Evolutionary conservation across 148 eudicot species (phyloP).

Genomic region (Simmondsia chinensis): DNA sequence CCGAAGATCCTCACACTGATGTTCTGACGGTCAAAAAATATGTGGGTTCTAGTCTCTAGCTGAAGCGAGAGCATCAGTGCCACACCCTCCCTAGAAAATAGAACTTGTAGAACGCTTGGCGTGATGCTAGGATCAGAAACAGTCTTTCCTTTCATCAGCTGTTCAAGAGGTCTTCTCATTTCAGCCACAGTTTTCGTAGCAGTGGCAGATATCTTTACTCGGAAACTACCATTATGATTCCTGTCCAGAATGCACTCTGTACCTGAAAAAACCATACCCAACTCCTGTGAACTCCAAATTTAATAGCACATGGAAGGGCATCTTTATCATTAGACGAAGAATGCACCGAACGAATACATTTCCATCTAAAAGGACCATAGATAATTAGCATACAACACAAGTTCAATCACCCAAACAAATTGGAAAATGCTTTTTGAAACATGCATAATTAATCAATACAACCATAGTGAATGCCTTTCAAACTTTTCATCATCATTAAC

Average conservation of each 20-base stretch:
- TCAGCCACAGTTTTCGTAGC: slow-evolving; percentile 86
- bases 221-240: slow-evolving; percentile 50
- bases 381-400: too few species aligned
- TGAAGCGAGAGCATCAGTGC: slow-evolving; percentile 48
- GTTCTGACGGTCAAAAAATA: slow-evolving; percentile 54
- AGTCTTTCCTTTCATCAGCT: slow-evolving; percentile 60
- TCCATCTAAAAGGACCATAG: too few species aligned
- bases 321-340: too few species aligned
- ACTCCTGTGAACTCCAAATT: slow-evolving; percentile 9
- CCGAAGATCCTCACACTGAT: slow-evolving; percentile 57
- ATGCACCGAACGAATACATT: too few species aligned
- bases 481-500: too few species aligned
- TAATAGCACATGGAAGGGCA: slow-evolving; percentile 2
- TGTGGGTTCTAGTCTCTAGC: slow-evolving; percentile 55
- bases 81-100: slow-evolving; percentile 59
- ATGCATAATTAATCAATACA: too few species aligned
- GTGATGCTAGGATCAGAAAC: slow-evolving; percentile 52
- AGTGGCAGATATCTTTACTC: slow-evolving; percentile 70
- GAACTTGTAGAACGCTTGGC: slow-evolving; percentile 43
- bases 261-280: slow-evolving; percentile 32
- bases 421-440: too few species aligned
- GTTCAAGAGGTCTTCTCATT: slow-evolving; percentile 64
- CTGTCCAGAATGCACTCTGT: slow-evolving; percentile 41
- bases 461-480: too few species aligned
- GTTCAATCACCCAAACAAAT: too few species aligned